Evolutionary conservation across 176 grass and related monocot genomes (phyloP), one percentile per base, ranked within the genome.

Genomic region (Oryza punctata): DNA sequence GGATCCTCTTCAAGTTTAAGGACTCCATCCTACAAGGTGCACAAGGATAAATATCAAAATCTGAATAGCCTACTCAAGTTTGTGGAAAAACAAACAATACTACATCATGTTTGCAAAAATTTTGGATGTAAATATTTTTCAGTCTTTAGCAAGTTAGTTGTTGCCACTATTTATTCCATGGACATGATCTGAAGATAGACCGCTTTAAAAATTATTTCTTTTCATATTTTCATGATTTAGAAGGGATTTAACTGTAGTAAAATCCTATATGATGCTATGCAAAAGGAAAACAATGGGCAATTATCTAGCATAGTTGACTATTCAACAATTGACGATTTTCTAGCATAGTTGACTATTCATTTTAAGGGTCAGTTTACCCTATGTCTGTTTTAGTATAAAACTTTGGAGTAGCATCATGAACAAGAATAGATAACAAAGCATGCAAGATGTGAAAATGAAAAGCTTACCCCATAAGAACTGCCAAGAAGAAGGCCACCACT

Each of bases 1-100:
- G 90, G 25, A 77, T 32, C 32, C 43, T 88, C 68, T 67, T 92
- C 73, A 90, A 52, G 66, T 90, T 90, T 64, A 92, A 37, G 16
- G 70, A 81, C 64, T 92, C 93, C 87, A 81, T 86, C 87, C 93
- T 94, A 50, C 29, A 46, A 77, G 47, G 60, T 59, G 29, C n/a
- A 64, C 10, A 75, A 79, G 12, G 6, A 45, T 12, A 10, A 64
- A 50, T 16, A 25, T 69, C 27, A 40, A 54, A 18, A n/a, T 60
- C 7, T 23, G 65, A 16, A 24, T 12, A 24, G 21, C 18, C 9
- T 78, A 3, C 5, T 81, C 12, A 72, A 49, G 67, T 50, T 61
- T 61, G 7, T 61, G 30, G 12, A 3, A 11, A 10, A 44, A 43
- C 59, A 11, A 23, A 71, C 35, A 11, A 26, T 13, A 28, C 19